These are phyloP conservation scores for Lenzites betulinus DNA, from an alignment of 768 basidiomycete species.

Conservation along the genomic window DNA sequence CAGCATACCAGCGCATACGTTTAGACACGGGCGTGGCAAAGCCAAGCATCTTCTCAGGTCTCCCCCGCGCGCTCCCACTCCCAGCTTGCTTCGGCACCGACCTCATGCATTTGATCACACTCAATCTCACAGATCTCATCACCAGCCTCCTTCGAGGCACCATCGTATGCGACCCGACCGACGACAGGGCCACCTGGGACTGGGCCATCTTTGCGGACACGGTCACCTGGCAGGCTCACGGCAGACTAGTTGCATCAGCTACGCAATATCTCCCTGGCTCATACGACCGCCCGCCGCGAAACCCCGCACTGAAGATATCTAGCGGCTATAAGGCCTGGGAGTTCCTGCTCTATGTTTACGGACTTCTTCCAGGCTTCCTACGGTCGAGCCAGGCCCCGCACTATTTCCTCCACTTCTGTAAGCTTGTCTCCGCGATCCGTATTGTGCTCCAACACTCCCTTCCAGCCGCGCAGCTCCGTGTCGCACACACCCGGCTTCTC, in stretches of 20 bases:
- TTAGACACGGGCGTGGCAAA: slow-evolving; percentile 37
- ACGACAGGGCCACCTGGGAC: too few species aligned
- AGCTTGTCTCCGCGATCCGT: too few species aligned
- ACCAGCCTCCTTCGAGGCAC: slow-evolving; percentile 34
- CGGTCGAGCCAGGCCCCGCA: too few species aligned
- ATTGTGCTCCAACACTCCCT: too few species aligned
- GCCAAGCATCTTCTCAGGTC: slow-evolving; percentile 36
- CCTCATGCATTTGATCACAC: slow-evolving; percentile 39
- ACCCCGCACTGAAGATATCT: slow-evolving; percentile 19
- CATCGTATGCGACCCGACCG: too few species aligned
- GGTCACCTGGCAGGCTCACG: slow-evolving; percentile 39
- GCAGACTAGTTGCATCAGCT: slow-evolving; percentile 33
- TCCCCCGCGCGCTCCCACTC: slow-evolving; percentile 25
- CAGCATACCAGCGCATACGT: slow-evolving; percentile 28
- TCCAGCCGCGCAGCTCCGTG: too few species aligned
- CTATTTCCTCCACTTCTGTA: too few species aligned
- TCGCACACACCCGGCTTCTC: too few species aligned
- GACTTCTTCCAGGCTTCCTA: slow-evolving; percentile 26
- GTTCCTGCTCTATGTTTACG: slow-evolving; percentile 27
- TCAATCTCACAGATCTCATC: slow-evolving; percentile 41
- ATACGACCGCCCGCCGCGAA: slow-evolving; percentile 43
- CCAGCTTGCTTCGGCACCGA: slow-evolving; percentile 37
- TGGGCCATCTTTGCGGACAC: slow-evolving; percentile 12
- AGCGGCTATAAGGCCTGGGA: slow-evolving; percentile 35
- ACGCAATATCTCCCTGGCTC: slow-evolving; percentile 40